Conservation (phyloP, 1,139 yeast species). For the Lodderomyces theae region DNA sequence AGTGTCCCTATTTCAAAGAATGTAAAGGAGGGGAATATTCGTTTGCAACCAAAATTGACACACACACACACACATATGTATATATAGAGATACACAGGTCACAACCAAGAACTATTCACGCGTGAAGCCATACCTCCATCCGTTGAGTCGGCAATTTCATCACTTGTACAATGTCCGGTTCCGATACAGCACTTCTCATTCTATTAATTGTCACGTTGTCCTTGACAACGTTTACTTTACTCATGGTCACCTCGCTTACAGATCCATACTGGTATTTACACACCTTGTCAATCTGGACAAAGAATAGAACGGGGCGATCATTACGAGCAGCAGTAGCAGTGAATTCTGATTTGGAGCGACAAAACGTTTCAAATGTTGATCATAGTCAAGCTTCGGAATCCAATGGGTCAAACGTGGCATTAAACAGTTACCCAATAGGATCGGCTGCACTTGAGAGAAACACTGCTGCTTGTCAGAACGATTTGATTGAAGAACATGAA, state of each 20-base stretch:
- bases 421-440: constrained; percentile 16
- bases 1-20: not conserved
- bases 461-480: not conserved
- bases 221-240: not conserved
- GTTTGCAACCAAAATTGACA: constrained; percentile 15
- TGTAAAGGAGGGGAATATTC: not conserved
- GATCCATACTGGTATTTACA: constrained; percentile 2
- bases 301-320: not conserved
- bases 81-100: not conserved
- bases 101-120: no score
- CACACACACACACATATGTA: not conserved
- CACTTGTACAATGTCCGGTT: constrained; percentile 7
- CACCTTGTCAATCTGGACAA: not conserved
- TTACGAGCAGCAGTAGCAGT: not conserved
- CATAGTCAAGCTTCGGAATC: constrained; percentile 1
- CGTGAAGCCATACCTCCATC: no score
- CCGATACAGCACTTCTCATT: constrained; percentile 9
- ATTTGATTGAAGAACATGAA: not conserved
- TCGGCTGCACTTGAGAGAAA: constrained; percentile 2
- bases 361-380: not conserved
- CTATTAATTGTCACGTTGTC: constrained; percentile 5
- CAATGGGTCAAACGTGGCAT: constrained; percentile 13
- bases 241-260: constrained; percentile 2
- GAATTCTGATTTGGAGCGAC: not conserved
- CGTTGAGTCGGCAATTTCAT: no score